phyloP scores from a whole-genome alignment of 2,329 filamentous ascomycete species.

The Scedosporium minutisporum region DNA sequence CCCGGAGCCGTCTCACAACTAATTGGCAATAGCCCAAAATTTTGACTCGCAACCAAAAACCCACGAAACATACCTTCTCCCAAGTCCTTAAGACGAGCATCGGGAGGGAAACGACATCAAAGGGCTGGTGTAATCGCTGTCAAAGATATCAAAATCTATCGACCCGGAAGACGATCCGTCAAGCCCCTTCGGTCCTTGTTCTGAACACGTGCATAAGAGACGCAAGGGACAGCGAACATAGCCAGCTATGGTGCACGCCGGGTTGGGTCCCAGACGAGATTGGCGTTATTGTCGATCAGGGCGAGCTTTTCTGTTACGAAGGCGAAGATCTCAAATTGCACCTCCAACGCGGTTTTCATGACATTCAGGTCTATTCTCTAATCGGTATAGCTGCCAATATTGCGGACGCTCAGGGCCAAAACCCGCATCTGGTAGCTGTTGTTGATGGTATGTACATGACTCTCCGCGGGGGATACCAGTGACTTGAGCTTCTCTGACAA shows the following conservation, averaged over 20 bases:
- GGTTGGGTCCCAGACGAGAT: conserved; percentile 93
- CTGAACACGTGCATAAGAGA: conserved; percentile 71
- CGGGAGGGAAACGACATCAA: conserved; percentile 76
- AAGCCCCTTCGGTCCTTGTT: conserved; percentile 75
- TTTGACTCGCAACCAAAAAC: conserved; percentile 34
- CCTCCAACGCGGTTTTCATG: conserved; percentile 67
- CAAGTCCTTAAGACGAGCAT: conserved; percentile 88
- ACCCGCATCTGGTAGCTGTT: conserved; percentile 82
- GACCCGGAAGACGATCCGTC: conserved; percentile 75
- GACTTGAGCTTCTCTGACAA: not conserved
- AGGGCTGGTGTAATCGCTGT: conserved; percentile 90
- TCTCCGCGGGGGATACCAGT: not conserved
- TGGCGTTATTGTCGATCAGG: conserved; percentile 79
- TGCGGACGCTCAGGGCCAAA: conserved; percentile 53
- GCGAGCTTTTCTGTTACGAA: conserved; percentile 92
- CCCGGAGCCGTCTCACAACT: conserved; percentile 7
- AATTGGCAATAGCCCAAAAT: conserved; percentile 19
- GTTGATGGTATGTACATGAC: conserved; percentile 57
- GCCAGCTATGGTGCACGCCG: conserved; percentile 76
- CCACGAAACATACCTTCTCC: conserved; percentile 62
- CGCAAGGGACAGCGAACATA: conserved; percentile 48
- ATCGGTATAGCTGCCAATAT: conserved; percentile 87
- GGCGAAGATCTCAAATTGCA: conserved; percentile 79
- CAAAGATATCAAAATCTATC: conserved; percentile 82
- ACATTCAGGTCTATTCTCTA: conserved; percentile 82